Evolutionary conservation across 1,284 basidiomycete species (phyloP).

Genomic region (Malassezia pachydermatis): DNA sequence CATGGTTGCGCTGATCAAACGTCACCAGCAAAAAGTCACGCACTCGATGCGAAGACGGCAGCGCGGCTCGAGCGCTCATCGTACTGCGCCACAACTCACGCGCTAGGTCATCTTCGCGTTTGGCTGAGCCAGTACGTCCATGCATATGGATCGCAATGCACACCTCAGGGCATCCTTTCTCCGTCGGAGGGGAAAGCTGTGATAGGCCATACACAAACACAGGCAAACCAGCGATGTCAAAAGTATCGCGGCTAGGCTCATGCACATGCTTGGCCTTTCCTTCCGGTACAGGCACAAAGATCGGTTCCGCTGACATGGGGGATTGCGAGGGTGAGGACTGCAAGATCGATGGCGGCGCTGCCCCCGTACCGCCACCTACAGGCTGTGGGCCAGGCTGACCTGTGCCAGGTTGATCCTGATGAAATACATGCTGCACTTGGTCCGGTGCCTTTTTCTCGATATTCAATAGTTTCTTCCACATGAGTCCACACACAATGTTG

Average conservation of each 20-base stretch:
- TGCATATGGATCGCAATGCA: constrained; percentile 40
- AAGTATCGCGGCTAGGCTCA: constrained; percentile 13
- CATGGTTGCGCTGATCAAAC: constrained; percentile 49
- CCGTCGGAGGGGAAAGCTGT: constrained; percentile 25
- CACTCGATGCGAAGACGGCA: constrained; percentile 7
- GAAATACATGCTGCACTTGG: too few species aligned
- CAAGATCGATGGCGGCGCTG: too few species aligned
- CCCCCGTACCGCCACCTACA: too few species aligned
- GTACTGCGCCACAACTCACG: constrained; percentile 33
- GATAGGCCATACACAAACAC: constrained; percentile 39
- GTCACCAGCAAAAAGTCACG: constrained; percentile 44
- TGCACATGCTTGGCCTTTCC: neutral
- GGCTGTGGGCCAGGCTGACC: too few species aligned
- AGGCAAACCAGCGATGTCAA: constrained; percentile 38
- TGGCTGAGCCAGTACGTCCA: constrained; percentile 35
- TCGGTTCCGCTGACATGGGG: too few species aligned
- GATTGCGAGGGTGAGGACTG: too few species aligned
- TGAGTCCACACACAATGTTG: too few species aligned
- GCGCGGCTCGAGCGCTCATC: constrained; percentile 20
- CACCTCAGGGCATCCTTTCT: constrained; percentile 24
- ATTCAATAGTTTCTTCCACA: neutral
- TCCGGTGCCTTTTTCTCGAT: neutral
- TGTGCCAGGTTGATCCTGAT: too few species aligned
- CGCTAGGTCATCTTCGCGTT: constrained; percentile 34
- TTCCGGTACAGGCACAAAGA: too few species aligned